Evolutionary conservation across 129 eudicot species (phyloP), one percentile per base, ranked within the genome.

Genomic region (Glebionis coronaria): DNA sequence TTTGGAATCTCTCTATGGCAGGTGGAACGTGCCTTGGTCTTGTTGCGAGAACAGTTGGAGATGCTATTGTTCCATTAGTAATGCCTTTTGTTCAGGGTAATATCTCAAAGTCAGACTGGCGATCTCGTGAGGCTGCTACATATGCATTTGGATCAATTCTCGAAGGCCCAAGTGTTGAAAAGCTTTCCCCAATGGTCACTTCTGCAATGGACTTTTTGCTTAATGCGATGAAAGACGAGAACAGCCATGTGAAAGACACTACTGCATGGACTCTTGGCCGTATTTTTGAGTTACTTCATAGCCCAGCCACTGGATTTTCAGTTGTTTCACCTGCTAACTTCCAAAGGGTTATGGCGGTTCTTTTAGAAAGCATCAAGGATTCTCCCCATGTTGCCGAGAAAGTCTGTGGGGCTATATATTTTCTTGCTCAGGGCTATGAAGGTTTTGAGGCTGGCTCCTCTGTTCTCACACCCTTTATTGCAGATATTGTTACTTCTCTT

Each of bases 221-320:
- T 28, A 85, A 87, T 67, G 95, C 97, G 42, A 82, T 83, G 90
- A 81, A 76, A 21, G 95, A 91, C 78, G 83, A 81, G 65, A 91
- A 87, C 61, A 85, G 85, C 72, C 97, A 91, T 70, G 97, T 91
- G 66, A 91, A 85, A 61, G 97, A 84, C 74, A 91, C 97, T 12
- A 91, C 95, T 65, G 97, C 97, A 6, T 91, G 97, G 97, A 87
- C 97, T 64, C 84, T 91, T 44, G 71, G 95, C 60, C 90, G 95
- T 50, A 85, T 91, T 25, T 91, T 91, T 76, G 97, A 91, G 83
- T 40, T 91, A 46, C 38, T 91, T 66, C 97, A 91, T 76, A 60
- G 71, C 55, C 95, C 97, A 3, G 74, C 82, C n/a, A 63, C 87
- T 12, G 95, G 88, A n/a, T 85, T 85, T 74, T 81, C 97, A 19